Evolutionary conservation across 805 yeast species (phyloP).

Genomic region (Sugiyamaella americana): DNA sequence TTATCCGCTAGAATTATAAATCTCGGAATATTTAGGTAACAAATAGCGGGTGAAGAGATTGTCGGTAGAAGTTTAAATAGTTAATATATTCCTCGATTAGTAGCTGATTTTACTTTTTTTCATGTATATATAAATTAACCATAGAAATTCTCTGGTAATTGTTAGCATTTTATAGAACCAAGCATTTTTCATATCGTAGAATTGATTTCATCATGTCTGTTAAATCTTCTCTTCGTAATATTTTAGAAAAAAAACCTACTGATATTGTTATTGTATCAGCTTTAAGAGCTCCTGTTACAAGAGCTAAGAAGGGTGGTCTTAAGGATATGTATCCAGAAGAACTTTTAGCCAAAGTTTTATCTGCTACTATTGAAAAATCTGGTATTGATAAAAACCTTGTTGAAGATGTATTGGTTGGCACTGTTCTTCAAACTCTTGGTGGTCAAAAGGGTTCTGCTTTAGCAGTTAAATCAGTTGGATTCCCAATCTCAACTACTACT

Average conservation of each 20-base stretch:
- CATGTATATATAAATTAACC: no score
- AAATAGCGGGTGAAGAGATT: neutral
- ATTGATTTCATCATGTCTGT: neutral
- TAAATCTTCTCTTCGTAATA: neutral
- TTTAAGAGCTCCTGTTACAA: conserved; percentile 35
- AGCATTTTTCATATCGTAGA: neutral
- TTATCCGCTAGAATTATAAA: no score
- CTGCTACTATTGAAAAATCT: conserved; percentile 28
- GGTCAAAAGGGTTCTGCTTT: conserved; percentile 37
- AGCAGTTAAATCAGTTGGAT: conserved; percentile 34
- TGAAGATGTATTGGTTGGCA: conserved; percentile 36
- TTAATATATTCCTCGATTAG: neutral
- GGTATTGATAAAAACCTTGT: conserved; percentile 27
- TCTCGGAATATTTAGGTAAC: no score
- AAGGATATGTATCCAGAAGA: conserved; percentile 36
- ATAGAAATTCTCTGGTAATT: no score
- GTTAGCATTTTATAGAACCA: no score
- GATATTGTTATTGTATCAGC: conserved; percentile 37
- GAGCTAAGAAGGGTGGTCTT: conserved; percentile 35
- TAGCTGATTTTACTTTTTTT: no score
- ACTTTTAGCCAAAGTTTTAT: conserved; percentile 30
- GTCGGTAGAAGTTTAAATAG: neutral
- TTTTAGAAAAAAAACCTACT: conserved; percentile 25
- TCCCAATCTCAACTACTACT: conserved; percentile 34
- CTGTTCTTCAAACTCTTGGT: conserved; percentile 36